Evolutionary conservation across 169 alveolate genomes (phyloP).

Genomic region (Plasmodium adleri): DNA sequence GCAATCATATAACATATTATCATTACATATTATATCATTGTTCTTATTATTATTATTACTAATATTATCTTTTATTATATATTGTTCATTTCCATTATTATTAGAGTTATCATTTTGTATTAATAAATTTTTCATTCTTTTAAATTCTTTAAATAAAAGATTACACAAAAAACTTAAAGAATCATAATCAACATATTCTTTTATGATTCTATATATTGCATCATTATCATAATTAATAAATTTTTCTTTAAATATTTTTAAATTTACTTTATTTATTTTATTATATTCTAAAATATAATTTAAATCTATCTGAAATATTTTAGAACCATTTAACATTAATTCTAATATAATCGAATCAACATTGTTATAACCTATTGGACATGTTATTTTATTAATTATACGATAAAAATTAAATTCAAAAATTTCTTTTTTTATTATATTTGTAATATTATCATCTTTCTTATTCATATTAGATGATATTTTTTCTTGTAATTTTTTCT

Average conservation of each 20-base stretch:
- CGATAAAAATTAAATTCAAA: constrained; percentile 46
- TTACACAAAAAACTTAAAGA: constrained; percentile 47
- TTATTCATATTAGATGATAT: constrained; percentile 22
- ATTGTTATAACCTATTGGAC: constrained; percentile 22
- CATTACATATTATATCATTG: not conserved
- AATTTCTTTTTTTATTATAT: constrained; percentile 47
- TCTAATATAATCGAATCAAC: constrained; percentile 51
- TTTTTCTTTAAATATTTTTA: constrained; percentile 26
- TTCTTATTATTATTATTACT: not conserved
- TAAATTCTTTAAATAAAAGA: constrained; percentile 47
- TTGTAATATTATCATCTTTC: constrained; percentile 23
- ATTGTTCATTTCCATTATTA: constrained; percentile 3
- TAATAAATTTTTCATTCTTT: constrained; percentile 25
- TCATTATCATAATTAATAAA: constrained; percentile 38
- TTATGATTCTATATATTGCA: constrained; percentile 39
- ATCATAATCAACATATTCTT: constrained; percentile 31
- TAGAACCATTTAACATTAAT: constrained; percentile 57
- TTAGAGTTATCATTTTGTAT: constrained; percentile 2
- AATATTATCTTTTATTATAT: not conserved
- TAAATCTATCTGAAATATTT: constrained; percentile 41
- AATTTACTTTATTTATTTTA: constrained; percentile 38
- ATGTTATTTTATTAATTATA: constrained; percentile 39
- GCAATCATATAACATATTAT: not conserved
- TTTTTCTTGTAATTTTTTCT: constrained; percentile 43
- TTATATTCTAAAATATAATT: constrained; percentile 35